Conservation (phyloP, 179 eudicot genomes). For the Silene noctiflora region DNA sequence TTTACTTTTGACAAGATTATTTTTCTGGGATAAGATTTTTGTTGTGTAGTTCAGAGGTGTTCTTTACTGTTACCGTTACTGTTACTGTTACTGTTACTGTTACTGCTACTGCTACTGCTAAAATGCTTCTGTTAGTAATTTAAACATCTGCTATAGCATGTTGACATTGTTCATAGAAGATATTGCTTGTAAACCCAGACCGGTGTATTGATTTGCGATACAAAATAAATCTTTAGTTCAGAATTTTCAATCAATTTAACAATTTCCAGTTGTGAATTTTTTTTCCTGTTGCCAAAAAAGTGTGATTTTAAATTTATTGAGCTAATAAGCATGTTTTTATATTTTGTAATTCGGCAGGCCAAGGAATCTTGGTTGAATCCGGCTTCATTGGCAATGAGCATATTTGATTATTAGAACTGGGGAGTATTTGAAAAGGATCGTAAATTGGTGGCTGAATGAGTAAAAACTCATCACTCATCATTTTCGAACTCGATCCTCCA, state of each 20-base stretch:
- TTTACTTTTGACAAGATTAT: neutral
- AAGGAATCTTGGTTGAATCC: no score
- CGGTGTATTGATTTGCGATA: conserved; percentile 12
- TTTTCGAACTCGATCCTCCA: no score
- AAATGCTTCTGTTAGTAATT: conserved; percentile 10
- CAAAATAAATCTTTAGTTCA: conserved; percentile 7
- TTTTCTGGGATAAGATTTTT: conserved; percentile 6
- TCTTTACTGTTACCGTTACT: conserved; percentile 4
- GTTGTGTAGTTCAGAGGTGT: conserved; percentile 17
- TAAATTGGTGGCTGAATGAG: no score
- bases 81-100: conserved; percentile 6
- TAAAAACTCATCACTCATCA: no score
- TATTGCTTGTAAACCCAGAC: conserved; percentile 1
- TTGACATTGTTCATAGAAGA: conserved; percentile 15
- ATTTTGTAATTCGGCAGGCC: no score
- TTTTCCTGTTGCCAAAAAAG: no score
- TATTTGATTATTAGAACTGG: no score
- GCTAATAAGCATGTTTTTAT: neutral
- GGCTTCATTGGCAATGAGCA: no score
- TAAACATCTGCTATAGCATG: neutral
- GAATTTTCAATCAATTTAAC: neutral
- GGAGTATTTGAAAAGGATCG: no score
- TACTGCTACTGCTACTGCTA: conserved; percentile 7
- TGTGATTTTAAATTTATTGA: neutral
- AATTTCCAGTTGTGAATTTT: neutral